Evolutionary conservation across 441 rosid species (phyloP), one percentile per base, ranked within the genome.

Genomic region (Pelargonium australe): DNA sequence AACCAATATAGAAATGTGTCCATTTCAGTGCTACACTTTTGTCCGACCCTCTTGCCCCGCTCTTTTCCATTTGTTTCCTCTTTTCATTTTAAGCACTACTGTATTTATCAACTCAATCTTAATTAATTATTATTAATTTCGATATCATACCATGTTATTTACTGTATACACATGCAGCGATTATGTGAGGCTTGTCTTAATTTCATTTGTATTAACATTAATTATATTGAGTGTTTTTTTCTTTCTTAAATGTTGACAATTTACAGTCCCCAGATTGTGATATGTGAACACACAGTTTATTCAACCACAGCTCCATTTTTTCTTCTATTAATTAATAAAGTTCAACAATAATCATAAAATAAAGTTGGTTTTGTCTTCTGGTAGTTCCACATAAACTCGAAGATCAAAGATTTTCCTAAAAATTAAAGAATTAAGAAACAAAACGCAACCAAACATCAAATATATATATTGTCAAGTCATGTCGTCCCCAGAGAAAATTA

Each of bases 1-100:
- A n/a, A n/a, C n/a, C n/a, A n/a, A n/a, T n/a, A 47, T 45, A 78
- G 51, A 23, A 17, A 51, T 53, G 53, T 68, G 81, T 77, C 83
- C 34, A 68, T 6, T 17, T 66, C 74, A 62, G 2, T 85, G 88
- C 66, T 12, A 0, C 64, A 13, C 78, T 72, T 81, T 81, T 69
- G 1, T 74, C 85, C 84, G 84, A 85, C 89, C 85, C 68, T 60
- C 1, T 75, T 77, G 73, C 72, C 68, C 68, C 57, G 47, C 65
- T 11, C 23, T 58, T 62, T 37, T 51, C 70, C 68, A 5, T 71
- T 58, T 23, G 12, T 25, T 20, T 23, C 41, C 25, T 53, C 20
- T 23, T 20, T 1, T 1, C 23, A 20, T 20, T 20, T 20, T 20
- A 20, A 20, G 1, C 23, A 4, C 60, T 64, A 69, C 62, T 73